Conservation (phyloP, 2,329 filamentous ascomycete species). For the Phaeosphaeria sp. region DNA sequence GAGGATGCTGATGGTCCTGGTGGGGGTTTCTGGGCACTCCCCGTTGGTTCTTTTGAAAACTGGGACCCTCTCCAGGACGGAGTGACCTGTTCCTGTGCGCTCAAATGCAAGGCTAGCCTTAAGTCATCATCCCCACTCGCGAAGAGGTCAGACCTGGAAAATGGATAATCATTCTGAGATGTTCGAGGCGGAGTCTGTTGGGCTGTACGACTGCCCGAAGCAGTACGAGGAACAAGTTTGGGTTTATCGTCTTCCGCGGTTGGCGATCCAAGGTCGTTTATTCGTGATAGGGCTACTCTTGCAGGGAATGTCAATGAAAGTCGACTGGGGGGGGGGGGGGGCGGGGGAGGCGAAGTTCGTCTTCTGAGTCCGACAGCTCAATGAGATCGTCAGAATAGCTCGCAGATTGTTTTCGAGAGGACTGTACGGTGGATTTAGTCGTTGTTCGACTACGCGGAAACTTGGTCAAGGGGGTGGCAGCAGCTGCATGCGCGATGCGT, state of each 20-base stretch:
- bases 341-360: not conserved
- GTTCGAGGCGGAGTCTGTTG: not conserved
- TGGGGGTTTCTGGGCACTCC: not conserved
- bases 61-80: not conserved
- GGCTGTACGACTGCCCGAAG: not conserved
- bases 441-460: not conserved
- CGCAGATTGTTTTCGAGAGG: not conserved
- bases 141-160: not conserved
- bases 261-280: conserved; percentile 4
- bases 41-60: not conserved
- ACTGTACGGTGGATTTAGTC: not conserved
- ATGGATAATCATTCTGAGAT: not conserved
- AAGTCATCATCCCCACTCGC: conserved; percentile 5
- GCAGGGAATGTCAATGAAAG: not conserved
- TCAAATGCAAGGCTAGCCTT: conserved; percentile 16
- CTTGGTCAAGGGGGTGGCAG: not conserved
- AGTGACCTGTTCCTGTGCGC: conserved; percentile 8
- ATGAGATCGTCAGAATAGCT: conserved; percentile 2
- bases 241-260: not conserved
- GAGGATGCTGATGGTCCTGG: not conserved
- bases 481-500: conserved; percentile 7
- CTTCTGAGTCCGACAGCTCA: conserved; percentile 15
- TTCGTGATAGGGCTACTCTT: not conserved
- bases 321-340: not conserved
- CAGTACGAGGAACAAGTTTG: not conserved